Percentiles rank a stretch among this genome's conserved stretches.
These are phyloP conservation scores for Obba rivulosa DNA, from an alignment of 768 basidiomycete species.

Conservation along the genomic window DNA sequence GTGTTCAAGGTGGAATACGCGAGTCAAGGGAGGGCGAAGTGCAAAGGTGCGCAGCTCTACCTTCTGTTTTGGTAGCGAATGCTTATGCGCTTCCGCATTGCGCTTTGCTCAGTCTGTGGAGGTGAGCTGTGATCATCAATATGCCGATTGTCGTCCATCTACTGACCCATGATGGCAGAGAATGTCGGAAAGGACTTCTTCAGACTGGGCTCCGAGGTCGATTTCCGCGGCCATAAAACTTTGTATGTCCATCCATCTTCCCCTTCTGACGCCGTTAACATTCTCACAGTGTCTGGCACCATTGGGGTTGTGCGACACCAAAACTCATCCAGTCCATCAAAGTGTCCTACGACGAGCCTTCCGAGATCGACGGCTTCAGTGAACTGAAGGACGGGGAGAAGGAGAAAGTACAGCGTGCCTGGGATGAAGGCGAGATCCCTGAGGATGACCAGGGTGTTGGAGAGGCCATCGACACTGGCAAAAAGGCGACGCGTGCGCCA, in stretches of 20 bases:
- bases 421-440: constrained; percentile 36
- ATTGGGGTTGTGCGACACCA: constrained; percentile 38
- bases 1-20: constrained; percentile 29
- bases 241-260: constrained; percentile 21
- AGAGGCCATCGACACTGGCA: constrained; percentile 21
- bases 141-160: too few relatives aligned
- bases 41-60: constrained; percentile 22
- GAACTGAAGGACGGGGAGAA: constrained; percentile 35
- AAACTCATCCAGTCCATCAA: constrained; percentile 34
- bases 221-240: constrained; percentile 31
- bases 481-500: constrained; percentile 19
- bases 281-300: constrained; percentile 31
- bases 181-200: constrained; percentile 38
- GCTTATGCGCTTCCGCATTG: background rate
- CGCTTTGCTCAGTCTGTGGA: constrained; percentile 10
- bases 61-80: background rate
- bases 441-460: constrained; percentile 28
- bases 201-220: constrained; percentile 35
- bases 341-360: constrained; percentile 27
- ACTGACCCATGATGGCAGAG: constrained; percentile 10
- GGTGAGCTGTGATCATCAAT: constrained; percentile 1
- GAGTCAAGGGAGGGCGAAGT: constrained; percentile 25
- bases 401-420: constrained; percentile 37
- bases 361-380: constrained; percentile 40
- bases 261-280: background rate